These are phyloP conservation scores for Trametes cingulata DNA, from an alignment of 768 basidiomycete species.

Conservation along the genomic window DNA sequence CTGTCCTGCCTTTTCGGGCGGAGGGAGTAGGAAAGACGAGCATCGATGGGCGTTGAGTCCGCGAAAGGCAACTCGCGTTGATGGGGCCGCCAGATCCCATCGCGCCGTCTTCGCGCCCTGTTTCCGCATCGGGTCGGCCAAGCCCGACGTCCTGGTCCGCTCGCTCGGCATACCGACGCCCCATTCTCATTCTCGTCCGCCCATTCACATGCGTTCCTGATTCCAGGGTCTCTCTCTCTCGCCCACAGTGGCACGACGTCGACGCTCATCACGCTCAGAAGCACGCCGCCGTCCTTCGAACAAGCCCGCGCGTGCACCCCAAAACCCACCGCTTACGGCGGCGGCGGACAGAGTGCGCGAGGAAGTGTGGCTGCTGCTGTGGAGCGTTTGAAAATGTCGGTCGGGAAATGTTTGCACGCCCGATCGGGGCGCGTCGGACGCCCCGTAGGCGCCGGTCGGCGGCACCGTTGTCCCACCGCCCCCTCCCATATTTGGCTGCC, in stretches of 20 bases:
- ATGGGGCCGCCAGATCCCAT: constrained; percentile 17
- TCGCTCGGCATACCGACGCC: constrained; percentile 8
- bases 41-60: constrained; percentile 24
- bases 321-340: constrained; percentile 1
- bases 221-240: not conserved
- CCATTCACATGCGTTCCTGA: constrained; percentile 15
- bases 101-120: constrained; percentile 17
- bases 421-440: constrained; percentile 3
- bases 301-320: not conserved
- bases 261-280: constrained; percentile 6
- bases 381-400: not conserved
- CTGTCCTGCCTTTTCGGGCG: constrained; percentile 5
- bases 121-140: constrained; percentile 10
- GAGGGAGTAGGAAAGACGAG: not conserved
- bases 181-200: not conserved
- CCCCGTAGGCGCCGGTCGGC: not conserved
- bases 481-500: not conserved
- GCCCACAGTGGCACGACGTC: not conserved
- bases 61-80: constrained; percentile 6
- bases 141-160: constrained; percentile 8
- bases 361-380: not conserved
- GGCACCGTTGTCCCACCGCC: not conserved
- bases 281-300: not conserved
- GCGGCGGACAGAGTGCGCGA: not conserved
- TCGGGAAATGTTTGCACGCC: not conserved